Conservation (phyloP, 106 monocot genomes). For the Acorus gramineus region DNA sequence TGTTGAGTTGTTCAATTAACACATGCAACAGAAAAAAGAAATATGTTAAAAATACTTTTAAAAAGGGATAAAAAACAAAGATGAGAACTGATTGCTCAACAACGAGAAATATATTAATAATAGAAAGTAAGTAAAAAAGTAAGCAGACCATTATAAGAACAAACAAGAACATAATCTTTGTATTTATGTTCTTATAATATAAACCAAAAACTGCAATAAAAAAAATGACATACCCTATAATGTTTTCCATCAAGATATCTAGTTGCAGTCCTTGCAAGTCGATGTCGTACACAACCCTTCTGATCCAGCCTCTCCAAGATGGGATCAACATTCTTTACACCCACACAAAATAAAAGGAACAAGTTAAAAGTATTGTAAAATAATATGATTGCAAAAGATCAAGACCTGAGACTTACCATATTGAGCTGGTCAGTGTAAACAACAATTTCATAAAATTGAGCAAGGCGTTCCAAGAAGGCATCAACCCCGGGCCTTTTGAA, state of each 20-base stretch:
- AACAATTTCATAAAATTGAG: constrained; percentile 95
- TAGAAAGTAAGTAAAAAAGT: too few species aligned
- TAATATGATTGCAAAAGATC: background rate
- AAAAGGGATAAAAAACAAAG: too few species aligned
- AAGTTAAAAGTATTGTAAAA: background rate
- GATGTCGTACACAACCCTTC: constrained; percentile 83
- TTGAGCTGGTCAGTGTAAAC: constrained; percentile 88
- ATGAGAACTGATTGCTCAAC: too few species aligned
- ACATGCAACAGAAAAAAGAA: too few species aligned
- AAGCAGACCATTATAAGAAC: too few species aligned
- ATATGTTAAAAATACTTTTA: too few species aligned
- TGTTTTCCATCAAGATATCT: constrained; percentile 92
- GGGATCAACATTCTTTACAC: constrained; percentile 86
- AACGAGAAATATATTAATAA: too few species aligned
- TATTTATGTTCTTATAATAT: too few species aligned
- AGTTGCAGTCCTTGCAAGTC: constrained; percentile 85
- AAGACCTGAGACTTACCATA: constrained; percentile 50
- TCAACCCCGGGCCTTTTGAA: constrained; percentile 97
- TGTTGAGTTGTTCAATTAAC: too few species aligned
- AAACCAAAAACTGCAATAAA: background rate
- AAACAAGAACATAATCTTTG: background rate
- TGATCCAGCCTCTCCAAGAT: constrained; percentile 83
- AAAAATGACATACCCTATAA: constrained; percentile 56
- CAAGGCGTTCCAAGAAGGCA: constrained; percentile 88
- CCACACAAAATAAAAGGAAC: constrained; percentile 4